These are phyloP conservation scores for Geotrichum aggregatum DNA, from an alignment of 1,139 yeast genomes.

Conservation along the genomic window DNA sequence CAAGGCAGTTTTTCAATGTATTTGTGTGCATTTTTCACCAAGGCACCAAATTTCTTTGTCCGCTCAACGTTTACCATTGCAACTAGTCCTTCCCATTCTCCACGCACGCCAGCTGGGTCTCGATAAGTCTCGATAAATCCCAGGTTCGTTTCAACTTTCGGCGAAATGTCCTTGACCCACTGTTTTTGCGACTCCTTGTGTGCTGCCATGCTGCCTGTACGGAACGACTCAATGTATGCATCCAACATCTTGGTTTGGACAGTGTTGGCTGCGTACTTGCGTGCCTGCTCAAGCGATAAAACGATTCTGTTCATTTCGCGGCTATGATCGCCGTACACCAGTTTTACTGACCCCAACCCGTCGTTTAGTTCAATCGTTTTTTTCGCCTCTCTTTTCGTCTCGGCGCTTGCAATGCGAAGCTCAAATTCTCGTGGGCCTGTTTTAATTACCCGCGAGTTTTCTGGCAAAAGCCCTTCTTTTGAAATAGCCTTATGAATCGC, in stretches of 20 bases:
- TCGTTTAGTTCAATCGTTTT: constrained; percentile 22
- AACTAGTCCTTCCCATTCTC: constrained; percentile 90
- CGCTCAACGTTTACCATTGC: constrained; percentile 87
- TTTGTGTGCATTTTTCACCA: constrained; percentile 66
- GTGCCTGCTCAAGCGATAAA: constrained; percentile 53
- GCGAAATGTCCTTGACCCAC: constrained; percentile 86
- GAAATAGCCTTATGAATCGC: constrained; percentile 58
- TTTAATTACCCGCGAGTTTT: constrained; percentile 64
- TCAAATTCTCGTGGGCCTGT: constrained; percentile 32
- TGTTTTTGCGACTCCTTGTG: constrained; percentile 78
- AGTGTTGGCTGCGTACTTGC: constrained; percentile 63
- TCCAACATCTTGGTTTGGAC: constrained; percentile 63
- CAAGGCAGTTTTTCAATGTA: constrained; percentile 72
- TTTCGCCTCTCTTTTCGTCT: constrained; percentile 21
- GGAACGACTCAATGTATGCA: constrained; percentile 63
- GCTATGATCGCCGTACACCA: constrained; percentile 64
- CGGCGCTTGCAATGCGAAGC: constrained; percentile 35
- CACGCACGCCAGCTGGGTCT: constrained; percentile 90
- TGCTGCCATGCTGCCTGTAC: constrained; percentile 78
- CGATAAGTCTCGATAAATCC: constrained; percentile 91
- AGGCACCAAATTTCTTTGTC: constrained; percentile 67
- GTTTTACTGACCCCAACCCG: constrained; percentile 46
- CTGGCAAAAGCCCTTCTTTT: constrained; percentile 65
- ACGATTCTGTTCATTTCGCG: constrained; percentile 59
- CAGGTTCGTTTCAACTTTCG: constrained; percentile 76